These are phyloP conservation scores for Comarum palustre DNA, from an alignment of 306 rosid species.

Conservation along the genomic window DNA sequence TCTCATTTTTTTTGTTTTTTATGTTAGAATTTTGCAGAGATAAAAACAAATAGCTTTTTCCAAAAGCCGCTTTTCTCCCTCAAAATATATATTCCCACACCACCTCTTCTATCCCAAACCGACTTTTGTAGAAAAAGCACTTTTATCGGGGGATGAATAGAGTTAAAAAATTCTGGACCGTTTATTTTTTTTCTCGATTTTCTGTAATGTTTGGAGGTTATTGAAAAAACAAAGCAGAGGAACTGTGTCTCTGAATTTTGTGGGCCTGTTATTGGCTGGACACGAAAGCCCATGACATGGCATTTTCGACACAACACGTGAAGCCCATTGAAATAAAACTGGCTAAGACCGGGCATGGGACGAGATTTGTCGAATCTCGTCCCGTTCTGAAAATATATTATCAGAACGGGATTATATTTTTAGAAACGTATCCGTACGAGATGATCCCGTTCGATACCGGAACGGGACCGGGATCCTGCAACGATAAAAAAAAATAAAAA, in stretches of 20 bases:
- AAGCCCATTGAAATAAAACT: conserved; percentile 23
- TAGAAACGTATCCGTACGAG: no score
- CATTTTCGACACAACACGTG: conserved; percentile 30
- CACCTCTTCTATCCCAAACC: not conserved
- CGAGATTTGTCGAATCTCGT: no score
- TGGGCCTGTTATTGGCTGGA: conserved; percentile 1
- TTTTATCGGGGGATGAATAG: not conserved
- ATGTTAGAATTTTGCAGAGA: not conserved
- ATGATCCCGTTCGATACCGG: no score
- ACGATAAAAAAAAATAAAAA: no score
- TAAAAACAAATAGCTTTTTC: not conserved
- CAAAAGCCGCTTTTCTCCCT: not conserved
- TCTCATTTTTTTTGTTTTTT: not conserved
- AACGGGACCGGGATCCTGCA: no score
- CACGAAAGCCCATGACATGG: conserved; percentile 19
- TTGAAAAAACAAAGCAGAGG: not conserved
- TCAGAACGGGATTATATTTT: no score
- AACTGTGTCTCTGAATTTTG: not conserved
- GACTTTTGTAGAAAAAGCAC: not conserved
- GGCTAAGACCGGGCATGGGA: no score
- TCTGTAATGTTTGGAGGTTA: not conserved
- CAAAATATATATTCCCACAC: conserved; percentile 1
- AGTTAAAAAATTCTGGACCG: not conserved
- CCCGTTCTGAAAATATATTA: no score
- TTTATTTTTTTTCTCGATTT: not conserved